These are phyloP conservation scores for Phytophthora ohioensis DNA, from an alignment of 352 stramenopile genomes.

Conservation along the genomic window DNA sequence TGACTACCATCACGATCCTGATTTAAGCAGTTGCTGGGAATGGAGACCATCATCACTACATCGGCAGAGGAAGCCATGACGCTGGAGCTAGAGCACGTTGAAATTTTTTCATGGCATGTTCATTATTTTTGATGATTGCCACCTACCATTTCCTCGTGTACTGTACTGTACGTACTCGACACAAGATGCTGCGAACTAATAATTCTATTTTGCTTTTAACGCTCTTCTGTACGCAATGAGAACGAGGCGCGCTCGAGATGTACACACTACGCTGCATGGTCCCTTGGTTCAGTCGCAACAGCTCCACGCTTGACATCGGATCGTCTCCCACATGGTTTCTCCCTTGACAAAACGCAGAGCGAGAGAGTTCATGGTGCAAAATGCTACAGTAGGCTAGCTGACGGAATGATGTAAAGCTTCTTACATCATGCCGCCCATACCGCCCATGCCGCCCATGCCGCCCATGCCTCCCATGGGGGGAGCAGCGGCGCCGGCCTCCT, in stretches of 20 bases:
- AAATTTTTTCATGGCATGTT: background rate
- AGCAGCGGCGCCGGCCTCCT: conserved; percentile 72
- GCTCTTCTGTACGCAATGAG: conserved; percentile 37
- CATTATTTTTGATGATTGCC: no score
- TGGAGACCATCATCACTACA: conserved; percentile 23
- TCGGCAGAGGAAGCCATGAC: background rate
- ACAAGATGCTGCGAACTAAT: conserved; percentile 39
- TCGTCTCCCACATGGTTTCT: conserved; percentile 16
- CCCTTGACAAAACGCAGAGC: conserved; percentile 16
- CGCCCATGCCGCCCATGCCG: conserved; percentile 84
- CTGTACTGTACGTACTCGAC: background rate
- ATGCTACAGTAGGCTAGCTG: conserved; percentile 20
- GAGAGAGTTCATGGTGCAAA: conserved; percentile 23
- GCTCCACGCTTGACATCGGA: conserved; percentile 38
- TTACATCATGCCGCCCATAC: conserved; percentile 91
- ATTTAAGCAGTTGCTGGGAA: conserved; percentile 29
- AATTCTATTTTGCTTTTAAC: conserved; percentile 50
- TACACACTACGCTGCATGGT: conserved; percentile 23
- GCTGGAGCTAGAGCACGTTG: background rate
- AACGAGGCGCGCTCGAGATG: conserved; percentile 18
- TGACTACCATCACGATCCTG: conserved; percentile 14
- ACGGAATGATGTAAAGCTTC: conserved; percentile 6
- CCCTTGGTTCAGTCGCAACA: conserved; percentile 45
- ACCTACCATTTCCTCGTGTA: no score
- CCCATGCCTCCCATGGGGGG: conserved; percentile 86